Evolutionary conservation across 139 green algal genomes (phyloP).

Genomic region (Chlorokybus atmophyticus): DNA sequence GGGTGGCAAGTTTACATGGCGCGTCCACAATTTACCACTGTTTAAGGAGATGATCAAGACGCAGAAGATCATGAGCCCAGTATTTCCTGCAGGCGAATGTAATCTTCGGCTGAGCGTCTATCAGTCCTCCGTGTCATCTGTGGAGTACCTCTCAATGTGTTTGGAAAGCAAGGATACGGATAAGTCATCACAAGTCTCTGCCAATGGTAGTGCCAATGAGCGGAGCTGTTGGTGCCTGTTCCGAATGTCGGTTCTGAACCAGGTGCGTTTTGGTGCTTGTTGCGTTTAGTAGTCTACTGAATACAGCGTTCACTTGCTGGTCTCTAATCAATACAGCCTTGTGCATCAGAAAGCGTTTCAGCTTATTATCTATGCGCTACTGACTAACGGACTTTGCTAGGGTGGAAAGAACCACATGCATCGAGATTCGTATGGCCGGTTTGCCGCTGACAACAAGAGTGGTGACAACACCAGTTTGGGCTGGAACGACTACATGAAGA

Average conservation of each 20-base stretch:
- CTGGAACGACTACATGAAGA: slow-evolving; percentile 65
- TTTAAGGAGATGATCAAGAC: slow-evolving; percentile 59
- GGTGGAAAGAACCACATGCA: slow-evolving; percentile 35
- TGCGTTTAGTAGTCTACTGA: too few species aligned
- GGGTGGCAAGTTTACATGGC: slow-evolving; percentile 48
- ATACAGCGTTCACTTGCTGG: too few species aligned
- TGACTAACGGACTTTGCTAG: too few species aligned
- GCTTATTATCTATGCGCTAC: too few species aligned
- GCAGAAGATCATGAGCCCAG: slow-evolving; percentile 63
- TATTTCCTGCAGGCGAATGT: slow-evolving; percentile 53
- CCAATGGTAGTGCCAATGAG: too few species aligned
- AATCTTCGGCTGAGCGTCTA: slow-evolving; percentile 50
- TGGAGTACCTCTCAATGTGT: slow-evolving; percentile 40
- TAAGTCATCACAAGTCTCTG: slow-evolving; percentile 9
- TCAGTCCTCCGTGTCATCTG: slow-evolving; percentile 33
- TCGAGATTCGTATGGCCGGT: slow-evolving; percentile 53
- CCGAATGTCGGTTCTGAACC: slow-evolving; percentile 41
- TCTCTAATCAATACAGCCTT: too few species aligned
- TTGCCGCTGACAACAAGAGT: slow-evolving; percentile 41
- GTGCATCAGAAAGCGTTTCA: too few species aligned
- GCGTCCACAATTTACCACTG: slow-evolving; percentile 48
- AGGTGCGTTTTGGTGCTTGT: slow-evolving; percentile 8
- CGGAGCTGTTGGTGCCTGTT: slow-evolving; percentile 57
- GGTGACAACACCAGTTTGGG: slow-evolving; percentile 56
- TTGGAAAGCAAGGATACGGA: slow-evolving; percentile 52